phyloP scores from a whole-genome alignment of 306 rosid genomes.

The Lathyrus sativus region DNA sequence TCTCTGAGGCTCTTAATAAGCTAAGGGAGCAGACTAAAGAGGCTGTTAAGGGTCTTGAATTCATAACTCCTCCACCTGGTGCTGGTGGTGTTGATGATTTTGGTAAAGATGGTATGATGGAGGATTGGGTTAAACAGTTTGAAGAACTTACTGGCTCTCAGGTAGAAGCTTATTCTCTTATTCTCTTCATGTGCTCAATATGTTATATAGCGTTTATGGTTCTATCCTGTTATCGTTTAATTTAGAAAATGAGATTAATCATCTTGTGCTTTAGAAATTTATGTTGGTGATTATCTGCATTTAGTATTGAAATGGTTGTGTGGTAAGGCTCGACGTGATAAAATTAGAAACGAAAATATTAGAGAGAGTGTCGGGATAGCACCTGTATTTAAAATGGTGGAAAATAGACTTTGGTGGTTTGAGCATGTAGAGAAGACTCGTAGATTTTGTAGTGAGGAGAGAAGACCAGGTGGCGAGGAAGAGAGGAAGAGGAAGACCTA shows the following conservation, averaged over 20 bases:
- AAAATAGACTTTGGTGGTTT: no score
- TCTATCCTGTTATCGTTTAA: background rate
- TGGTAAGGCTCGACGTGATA: no score
- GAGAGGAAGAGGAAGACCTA: no score
- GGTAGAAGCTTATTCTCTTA: conserved; percentile 40
- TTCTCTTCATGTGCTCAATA: background rate
- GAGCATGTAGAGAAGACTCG: no score
- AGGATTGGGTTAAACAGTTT: conserved; percentile 97
- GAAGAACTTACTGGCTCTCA: conserved; percentile 79
- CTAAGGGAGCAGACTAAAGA: conserved; percentile 83
- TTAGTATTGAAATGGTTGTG: background rate
- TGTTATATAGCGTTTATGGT: background rate
- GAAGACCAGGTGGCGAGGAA: no score
- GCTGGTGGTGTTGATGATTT: conserved; percentile 49
- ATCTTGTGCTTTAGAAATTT: conserved; percentile 6
- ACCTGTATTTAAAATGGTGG: no score
- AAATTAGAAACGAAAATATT: no score
- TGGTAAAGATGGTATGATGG: conserved; percentile 65
- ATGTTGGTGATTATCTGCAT: background rate
- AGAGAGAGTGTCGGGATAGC: no score
- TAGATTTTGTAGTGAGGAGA: no score
- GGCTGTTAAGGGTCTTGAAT: conserved; percentile 79
- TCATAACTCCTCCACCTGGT: conserved; percentile 45
- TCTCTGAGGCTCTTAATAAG: conserved; percentile 75
- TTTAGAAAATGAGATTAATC: background rate